phyloP scores from a whole-genome alignment of 805 yeast species.

The Candida maris region DNA sequence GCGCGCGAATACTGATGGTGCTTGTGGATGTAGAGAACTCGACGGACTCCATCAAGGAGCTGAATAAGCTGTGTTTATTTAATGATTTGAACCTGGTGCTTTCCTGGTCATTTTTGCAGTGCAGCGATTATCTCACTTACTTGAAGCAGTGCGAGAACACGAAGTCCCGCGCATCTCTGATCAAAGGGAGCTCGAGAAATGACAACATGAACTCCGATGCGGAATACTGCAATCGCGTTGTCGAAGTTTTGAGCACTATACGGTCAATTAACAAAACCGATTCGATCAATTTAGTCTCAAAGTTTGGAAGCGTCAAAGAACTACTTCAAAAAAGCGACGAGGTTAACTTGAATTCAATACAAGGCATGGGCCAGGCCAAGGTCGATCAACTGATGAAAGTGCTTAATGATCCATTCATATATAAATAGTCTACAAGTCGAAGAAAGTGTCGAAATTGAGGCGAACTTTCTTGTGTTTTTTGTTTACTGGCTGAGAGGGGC shows the following conservation, averaged over 20 bases:
- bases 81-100: conserved; percentile 47
- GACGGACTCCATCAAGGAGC: conserved; percentile 43
- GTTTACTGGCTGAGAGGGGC: too few relatives aligned
- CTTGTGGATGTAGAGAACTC: conserved; percentile 65
- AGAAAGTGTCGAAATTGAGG: conserved; percentile 15
- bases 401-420: conserved; percentile 49
- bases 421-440: conserved; percentile 32
- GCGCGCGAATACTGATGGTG: conserved; percentile 47
- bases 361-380: conserved; percentile 50
- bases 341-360: conserved; percentile 32
- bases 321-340: conserved; percentile 35
- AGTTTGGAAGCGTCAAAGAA: conserved; percentile 41
- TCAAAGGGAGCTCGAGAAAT: conserved; percentile 36
- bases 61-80: conserved; percentile 46
- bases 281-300: conserved; percentile 47
- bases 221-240: conserved; percentile 42
- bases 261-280: conserved; percentile 52
- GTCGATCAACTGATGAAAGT: conserved; percentile 36
- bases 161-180: conserved; percentile 27
- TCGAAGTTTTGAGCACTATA: conserved; percentile 44
- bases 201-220: conserved; percentile 29
- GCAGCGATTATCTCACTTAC: conserved; percentile 39
- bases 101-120: conserved; percentile 55
- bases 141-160: conserved; percentile 33
- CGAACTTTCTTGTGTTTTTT: conserved; percentile 8